Conservation (phyloP, 163 green algal species). For the Prototheca cutis region DNA sequence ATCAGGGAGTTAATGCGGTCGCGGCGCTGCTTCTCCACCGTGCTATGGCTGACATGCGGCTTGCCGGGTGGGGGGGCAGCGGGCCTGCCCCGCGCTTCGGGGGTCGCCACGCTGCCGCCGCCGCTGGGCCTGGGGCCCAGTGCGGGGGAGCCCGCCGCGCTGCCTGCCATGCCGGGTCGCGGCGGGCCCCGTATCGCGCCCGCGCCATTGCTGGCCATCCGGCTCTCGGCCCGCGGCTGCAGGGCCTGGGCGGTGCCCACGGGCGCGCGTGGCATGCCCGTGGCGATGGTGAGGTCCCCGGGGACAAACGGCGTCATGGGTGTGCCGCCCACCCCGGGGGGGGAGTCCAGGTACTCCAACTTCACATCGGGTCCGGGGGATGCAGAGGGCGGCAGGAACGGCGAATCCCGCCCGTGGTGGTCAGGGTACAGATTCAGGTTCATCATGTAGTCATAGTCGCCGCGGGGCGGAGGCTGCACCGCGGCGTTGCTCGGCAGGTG, state of each 20-base stretch:
- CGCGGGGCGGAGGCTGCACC: background rate
- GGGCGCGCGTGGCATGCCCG: too few species aligned
- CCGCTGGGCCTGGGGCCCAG: background rate
- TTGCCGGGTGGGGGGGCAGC: too few species aligned
- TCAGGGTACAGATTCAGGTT: background rate
- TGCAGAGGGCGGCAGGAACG: background rate
- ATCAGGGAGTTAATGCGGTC: constrained; percentile 78
- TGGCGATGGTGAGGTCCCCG: too few species aligned
- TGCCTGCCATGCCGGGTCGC: background rate
- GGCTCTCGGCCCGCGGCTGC: too few species aligned
- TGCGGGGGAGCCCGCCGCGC: constrained; percentile 5
- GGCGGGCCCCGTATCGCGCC: background rate
- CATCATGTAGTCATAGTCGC: background rate
- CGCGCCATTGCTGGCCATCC: constrained; percentile 2
- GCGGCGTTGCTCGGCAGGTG: too few species aligned
- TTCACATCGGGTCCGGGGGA: background rate
- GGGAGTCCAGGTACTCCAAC: background rate
- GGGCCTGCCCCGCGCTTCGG: too few species aligned
- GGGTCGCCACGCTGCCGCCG: too few species aligned
- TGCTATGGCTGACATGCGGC: constrained; percentile 47
- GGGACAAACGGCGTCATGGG: too few species aligned
- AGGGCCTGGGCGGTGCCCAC: too few species aligned
- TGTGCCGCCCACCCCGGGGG: too few species aligned
- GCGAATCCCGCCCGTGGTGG: background rate
- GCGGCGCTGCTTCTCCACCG: constrained; percentile 68